phyloP scores from a whole-genome alignment of 805 yeast genomes.

The Yarrowia divulgata region DNA sequence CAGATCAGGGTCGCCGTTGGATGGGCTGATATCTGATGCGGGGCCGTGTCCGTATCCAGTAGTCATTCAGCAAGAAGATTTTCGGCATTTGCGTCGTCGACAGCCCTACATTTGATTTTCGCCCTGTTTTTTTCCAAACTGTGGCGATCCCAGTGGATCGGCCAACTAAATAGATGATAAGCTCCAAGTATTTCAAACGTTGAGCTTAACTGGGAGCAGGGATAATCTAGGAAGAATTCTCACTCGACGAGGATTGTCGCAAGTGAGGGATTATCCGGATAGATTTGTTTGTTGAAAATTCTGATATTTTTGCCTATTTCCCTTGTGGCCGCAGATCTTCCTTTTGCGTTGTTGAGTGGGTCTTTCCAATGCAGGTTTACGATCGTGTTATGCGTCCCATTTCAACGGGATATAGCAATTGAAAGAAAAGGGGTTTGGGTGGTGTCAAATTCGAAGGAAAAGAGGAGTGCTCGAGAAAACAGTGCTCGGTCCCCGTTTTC shows the following conservation, averaged over 20 bases:
- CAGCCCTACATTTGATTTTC: neutral
- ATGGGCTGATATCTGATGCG: conserved; percentile 16
- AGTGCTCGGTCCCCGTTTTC: no score
- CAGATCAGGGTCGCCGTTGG: conserved; percentile 27
- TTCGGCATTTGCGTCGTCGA: neutral
- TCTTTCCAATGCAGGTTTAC: no score
- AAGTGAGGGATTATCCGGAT: neutral
- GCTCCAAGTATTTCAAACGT: neutral
- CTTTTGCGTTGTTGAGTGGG: no score
- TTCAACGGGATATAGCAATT: no score
- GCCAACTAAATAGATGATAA: neutral
- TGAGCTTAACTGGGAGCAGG: neutral
- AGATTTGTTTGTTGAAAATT: neutral
- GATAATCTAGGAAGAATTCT: neutral
- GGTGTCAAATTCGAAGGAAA: no score
- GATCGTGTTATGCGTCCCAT: no score
- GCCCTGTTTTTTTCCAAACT: neutral
- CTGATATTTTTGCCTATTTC: no score
- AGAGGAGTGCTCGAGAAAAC: no score
- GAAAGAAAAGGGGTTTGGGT: no score
- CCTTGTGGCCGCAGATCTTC: no score
- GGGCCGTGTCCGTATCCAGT: neutral
- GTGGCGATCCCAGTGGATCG: neutral
- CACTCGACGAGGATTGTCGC: neutral
- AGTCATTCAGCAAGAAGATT: conserved; percentile 2